Evolutionary conservation across 2,329 filamentous ascomycete genomes (phyloP), one percentile per base, ranked within the genome.

Genomic region (Aureobasidium sp.): DNA sequence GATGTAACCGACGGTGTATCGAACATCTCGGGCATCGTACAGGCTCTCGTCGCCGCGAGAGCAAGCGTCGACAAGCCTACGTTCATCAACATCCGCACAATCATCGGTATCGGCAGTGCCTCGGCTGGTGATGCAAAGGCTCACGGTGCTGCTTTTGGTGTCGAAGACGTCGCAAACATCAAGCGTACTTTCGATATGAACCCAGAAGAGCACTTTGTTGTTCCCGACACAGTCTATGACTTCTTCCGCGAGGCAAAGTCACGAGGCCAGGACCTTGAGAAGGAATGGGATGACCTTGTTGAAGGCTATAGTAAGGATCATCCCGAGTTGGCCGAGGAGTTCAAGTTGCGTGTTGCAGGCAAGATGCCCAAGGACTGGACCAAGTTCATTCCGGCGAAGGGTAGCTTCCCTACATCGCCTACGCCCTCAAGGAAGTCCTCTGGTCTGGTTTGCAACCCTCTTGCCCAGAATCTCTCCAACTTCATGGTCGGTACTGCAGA

Each of bases 91-190:
- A 74, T 84, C 33, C 76, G 76, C 42, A 85, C 82, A 2, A 74
- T 81, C 31, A 85, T 85, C 24, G 82, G 82, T 2, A 67, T 82
- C 0, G 80, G 80, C 17, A 83, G 76, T 65, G 72, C 72, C 3
- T 74, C 76, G 5, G 78, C 78, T 0, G 80, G 80, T 5, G 71
- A 81, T 15, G 82, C 82, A 3, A 77, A 78, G 22, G 80, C 83
- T 0, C 84, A 86, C 64, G 83, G 83, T 24, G 83, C 79, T 12
- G 81, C 83, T 1, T 82, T 83, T 44, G 83, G 82, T 6, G 70
- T 74, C 1, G 76, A 80, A 1, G 81, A 82, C 57, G 79, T 86
- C 1, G 78, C 75, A 0, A 73, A 78, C n/a, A 79, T 84, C 70
- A 86, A 86, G 75, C 75, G 70, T 45, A 70, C 70, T 3, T 76